phyloP scores from a whole-genome alignment of 345 rosid species.

The Melaleuca quinquenervia region DNA sequence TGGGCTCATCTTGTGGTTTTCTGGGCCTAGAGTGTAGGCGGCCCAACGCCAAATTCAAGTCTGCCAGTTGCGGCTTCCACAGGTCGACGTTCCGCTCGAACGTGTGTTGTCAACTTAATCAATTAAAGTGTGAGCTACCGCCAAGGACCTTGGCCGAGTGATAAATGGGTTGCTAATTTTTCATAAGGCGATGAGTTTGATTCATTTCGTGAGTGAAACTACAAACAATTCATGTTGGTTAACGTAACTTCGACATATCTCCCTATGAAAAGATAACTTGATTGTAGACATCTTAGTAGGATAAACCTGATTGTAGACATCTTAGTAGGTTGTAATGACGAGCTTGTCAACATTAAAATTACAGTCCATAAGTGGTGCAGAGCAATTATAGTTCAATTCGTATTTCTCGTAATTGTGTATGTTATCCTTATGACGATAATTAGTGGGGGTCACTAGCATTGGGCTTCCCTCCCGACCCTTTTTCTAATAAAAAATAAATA shows the following conservation, averaged over 20 bases:
- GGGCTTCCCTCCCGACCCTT: neutral
- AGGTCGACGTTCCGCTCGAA: neutral
- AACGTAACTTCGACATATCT: neutral
- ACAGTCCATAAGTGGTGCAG: accelerated
- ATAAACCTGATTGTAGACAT: neutral
- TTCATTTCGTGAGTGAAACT: neutral
- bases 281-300: neutral
- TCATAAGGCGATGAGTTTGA: neutral
- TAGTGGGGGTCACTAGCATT: neutral
- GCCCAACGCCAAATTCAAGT: neutral
- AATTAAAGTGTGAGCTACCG: neutral
- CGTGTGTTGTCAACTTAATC: neutral
- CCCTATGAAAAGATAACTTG: neutral
- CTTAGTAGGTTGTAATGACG: neutral
- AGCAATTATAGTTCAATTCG: neutral
- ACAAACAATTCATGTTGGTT: accelerated
- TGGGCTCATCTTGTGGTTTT: neutral
- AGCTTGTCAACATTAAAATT: neutral
- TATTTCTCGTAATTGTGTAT: neutral
- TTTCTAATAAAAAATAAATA: neutral
- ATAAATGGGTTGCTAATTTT: neutral
- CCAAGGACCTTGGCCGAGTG: neutral
- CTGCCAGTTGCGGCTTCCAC: neutral
- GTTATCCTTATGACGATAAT: neutral
- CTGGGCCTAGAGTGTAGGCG: neutral